Evolutionary conservation across 1,284 basidiomycete species (phyloP).

Genomic region (Ustilago bromivora): DNA sequence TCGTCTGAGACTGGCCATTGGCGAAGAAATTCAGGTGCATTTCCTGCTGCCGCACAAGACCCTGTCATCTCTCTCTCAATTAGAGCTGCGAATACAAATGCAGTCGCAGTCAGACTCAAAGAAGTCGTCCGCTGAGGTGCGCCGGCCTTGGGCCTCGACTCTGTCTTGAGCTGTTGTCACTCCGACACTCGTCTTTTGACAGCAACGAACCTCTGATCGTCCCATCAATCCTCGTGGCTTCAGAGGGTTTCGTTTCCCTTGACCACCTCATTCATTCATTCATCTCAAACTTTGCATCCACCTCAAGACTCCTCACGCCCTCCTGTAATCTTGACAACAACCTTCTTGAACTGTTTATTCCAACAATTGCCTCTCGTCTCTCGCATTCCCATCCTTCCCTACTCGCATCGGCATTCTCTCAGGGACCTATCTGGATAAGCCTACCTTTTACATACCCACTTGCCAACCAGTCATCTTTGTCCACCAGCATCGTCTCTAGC

Average conservation of each 20-base stretch:
- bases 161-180: neutral
- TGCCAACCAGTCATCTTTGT: neutral
- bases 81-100: neutral
- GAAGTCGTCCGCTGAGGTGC: neutral
- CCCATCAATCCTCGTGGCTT: neutral
- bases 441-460: neutral
- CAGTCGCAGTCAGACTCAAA: neutral
- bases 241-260: neutral
- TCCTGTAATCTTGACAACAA: conserved; percentile 20
- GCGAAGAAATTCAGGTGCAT: neutral
- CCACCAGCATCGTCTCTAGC: neutral
- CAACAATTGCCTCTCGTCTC: neutral
- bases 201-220: neutral
- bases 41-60: conserved; percentile 4
- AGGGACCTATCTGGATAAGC: neutral
- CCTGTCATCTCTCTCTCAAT: neutral
- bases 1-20: conserved; percentile 1
- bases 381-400: neutral
- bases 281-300: neutral
- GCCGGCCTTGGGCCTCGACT: neutral
- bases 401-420: neutral
- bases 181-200: neutral
- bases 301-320: neutral
- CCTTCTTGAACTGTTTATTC: neutral
- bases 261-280: neutral